Evolutionary conservation across 2,329 filamentous ascomycete genomes (phyloP).

Genomic region (Penicillium sp.): DNA sequence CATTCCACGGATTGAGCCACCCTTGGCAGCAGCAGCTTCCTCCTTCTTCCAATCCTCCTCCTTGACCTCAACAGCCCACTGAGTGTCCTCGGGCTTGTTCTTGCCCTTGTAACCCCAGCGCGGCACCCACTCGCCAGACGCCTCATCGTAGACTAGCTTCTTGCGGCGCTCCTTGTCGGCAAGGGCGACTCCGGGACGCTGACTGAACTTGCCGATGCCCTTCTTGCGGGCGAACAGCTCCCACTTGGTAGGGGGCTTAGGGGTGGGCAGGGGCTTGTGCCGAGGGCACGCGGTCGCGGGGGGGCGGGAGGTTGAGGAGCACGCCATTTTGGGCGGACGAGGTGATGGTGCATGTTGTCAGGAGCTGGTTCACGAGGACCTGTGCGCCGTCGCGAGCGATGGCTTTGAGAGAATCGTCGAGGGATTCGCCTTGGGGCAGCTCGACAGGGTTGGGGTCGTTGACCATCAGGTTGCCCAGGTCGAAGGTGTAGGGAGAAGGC

Average conservation of each 20-base stretch:
- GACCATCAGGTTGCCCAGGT: conserved; percentile 83
- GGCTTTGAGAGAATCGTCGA: conserved; percentile 70
- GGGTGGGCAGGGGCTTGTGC: conserved; percentile 85
- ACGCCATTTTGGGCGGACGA: conserved; percentile 69
- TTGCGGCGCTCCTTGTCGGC: conserved; percentile 67
- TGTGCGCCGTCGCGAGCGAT: conserved; percentile 89
- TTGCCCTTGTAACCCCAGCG: conserved; percentile 95
- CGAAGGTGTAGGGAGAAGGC: conserved; percentile 88
- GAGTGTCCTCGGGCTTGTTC: conserved; percentile 79
- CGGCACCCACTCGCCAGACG: conserved; percentile 82
- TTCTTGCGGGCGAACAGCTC: conserved; percentile 95
- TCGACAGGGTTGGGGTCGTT: conserved; percentile 83
- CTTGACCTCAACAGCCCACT: conserved; percentile 93
- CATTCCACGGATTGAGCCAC: conserved; percentile 67
- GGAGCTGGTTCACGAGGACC: conserved; percentile 88
- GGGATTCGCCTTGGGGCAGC: conserved; percentile 51
- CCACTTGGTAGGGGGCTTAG: conserved; percentile 89
- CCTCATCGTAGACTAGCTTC: conserved; percentile 84
- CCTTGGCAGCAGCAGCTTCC: conserved; percentile 58
- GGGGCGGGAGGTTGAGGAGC: conserved; percentile 73
- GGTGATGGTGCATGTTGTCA: conserved; percentile 80
- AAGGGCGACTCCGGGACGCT: conserved; percentile 54
- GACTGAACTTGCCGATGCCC: conserved; percentile 85
- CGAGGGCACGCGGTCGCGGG: conserved; percentile 74
- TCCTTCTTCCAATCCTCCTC: conserved; percentile 73